Percentiles rank a stretch among this genome's conserved stretches.
Conservation (phyloP, 495 filamentous ascomycete genomes). For the Xylaria curta region DNA sequence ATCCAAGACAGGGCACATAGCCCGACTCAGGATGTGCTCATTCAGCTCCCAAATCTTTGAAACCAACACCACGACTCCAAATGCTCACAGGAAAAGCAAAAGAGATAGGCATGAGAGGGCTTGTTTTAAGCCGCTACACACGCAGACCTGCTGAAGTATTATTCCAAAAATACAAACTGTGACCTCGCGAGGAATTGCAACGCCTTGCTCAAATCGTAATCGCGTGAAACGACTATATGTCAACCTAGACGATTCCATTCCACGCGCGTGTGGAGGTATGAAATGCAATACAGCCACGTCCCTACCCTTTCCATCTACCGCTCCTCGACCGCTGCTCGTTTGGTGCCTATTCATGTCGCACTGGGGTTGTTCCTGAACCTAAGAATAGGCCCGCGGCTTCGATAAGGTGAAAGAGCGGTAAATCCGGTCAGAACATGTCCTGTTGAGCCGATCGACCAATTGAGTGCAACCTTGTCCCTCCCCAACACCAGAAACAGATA, state of each 20-base stretch:
- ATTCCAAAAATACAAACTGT: background rate
- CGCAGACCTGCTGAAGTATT: background rate
- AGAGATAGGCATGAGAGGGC: background rate
- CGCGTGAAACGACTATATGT: constrained; percentile 1
- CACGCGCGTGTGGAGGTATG: background rate
- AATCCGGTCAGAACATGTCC: constrained; percentile 29
- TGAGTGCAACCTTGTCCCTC: constrained; percentile 27
- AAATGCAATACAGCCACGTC: constrained; percentile 17
- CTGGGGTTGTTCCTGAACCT: constrained; percentile 26
- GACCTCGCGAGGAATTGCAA: constrained; percentile 5
- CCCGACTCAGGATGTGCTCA: background rate
- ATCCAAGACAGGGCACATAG: background rate
- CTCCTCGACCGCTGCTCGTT: constrained; percentile 19
- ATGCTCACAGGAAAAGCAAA: background rate
- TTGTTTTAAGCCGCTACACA: background rate
- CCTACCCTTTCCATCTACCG: constrained; percentile 7
- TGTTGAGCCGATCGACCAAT: constrained; percentile 24
- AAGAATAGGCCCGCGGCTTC: constrained; percentile 25
- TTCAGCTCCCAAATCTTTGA: background rate
- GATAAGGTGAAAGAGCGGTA: constrained; percentile 21
- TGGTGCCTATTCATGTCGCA: constrained; percentile 18
- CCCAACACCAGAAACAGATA: constrained; percentile 20
- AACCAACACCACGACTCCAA: background rate
- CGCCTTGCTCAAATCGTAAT: constrained; percentile 22
- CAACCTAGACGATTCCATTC: background rate